These are phyloP conservation scores for Corchorus olitorius DNA, from an alignment of 345 rosid genomes.

Conservation along the genomic window DNA sequence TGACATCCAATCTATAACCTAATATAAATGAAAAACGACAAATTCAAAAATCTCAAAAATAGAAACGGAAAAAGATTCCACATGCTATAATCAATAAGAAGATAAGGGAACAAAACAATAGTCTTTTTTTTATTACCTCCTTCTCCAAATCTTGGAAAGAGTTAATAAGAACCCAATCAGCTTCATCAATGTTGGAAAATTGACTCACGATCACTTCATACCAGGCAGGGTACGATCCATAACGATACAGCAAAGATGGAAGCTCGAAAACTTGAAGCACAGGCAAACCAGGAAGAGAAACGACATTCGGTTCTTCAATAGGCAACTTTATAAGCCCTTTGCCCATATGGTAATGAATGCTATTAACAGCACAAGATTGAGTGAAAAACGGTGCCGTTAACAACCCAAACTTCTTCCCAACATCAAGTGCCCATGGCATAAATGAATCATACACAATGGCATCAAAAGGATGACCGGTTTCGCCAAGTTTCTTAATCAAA, in stretches of 20 bases:
- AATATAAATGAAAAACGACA: too few relatives aligned
- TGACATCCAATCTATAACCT: too few relatives aligned
- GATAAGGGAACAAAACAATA: too few relatives aligned
- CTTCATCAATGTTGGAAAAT: background rate
- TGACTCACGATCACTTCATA: too few relatives aligned
- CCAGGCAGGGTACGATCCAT: too few relatives aligned
- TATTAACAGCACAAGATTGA: background rate
- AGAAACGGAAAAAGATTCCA: too few relatives aligned
- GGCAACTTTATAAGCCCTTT: slow-evolving; percentile 6
- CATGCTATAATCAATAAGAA: too few relatives aligned
- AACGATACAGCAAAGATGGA: too few relatives aligned
- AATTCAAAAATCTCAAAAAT: too few relatives aligned
- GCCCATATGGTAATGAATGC: background rate
- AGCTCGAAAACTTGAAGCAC: too few relatives aligned
- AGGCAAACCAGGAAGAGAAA: slow-evolving; percentile 18
- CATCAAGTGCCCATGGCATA: background rate
- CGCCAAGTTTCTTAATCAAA: background rate
- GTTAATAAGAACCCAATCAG: slow-evolving; percentile 11
- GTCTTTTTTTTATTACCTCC: background rate
- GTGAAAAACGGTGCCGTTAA: background rate
- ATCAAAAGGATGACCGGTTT: background rate
- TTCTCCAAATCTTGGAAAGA: background rate
- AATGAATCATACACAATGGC: slow-evolving; percentile 7
- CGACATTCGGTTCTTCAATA: background rate
- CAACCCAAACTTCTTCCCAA: slow-evolving; percentile 4